Evolutionary conservation across 1,139 yeast genomes (phyloP), one percentile per base, ranked within the genome.

Genomic region (Saccharomyces pastorianus): DNA sequence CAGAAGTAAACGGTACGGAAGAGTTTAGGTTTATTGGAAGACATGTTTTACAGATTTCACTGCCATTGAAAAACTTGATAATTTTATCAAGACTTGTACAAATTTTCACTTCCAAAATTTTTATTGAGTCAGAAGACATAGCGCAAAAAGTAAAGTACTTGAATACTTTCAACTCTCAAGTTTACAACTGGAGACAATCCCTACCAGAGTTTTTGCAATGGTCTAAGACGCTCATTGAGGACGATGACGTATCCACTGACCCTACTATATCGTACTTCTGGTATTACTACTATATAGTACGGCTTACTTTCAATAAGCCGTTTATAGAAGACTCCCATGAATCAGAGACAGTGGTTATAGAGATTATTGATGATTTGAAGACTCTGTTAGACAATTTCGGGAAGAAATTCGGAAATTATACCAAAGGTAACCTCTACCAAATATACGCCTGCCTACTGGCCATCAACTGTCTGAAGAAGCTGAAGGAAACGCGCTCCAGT

Each of bases 281-380:
- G 60, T 82, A 80, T 64, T 81, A 80, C 62, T 83, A 82, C 63
- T 82, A 81, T 62, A 78, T 82, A 47, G 75, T 81, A 5, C 66
- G 79, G 6, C 70, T 82, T 26, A 81, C 85, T 56, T 74, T 82
- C 52, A 82, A 82, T 63, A 72, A 84, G 48, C 86, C 86, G 1
- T 82, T 82, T 61, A 75, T 83, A 26, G 69, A 65, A 26, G 70
- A 67, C 31, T 58, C 64, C 42, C 64, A 58, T 13, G 71, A 67
- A 48, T 62, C 70, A 11, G 57, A 60, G 32, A 48, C 49, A 7
- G 65, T 68, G 9, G 65, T 68, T 0, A 53, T 60, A 28, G 70
- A 65, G 46, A 60, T 64, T 1, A 52, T 69, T 6, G 64, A 60
- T 25, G 71, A 69, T 47, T 55, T 69, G 41, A 58, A 60, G 47